These are phyloP conservation scores for Zymoseptoria passerinii DNA, from an alignment of 2,329 filamentous ascomycete genomes.

Conservation along the genomic window DNA sequence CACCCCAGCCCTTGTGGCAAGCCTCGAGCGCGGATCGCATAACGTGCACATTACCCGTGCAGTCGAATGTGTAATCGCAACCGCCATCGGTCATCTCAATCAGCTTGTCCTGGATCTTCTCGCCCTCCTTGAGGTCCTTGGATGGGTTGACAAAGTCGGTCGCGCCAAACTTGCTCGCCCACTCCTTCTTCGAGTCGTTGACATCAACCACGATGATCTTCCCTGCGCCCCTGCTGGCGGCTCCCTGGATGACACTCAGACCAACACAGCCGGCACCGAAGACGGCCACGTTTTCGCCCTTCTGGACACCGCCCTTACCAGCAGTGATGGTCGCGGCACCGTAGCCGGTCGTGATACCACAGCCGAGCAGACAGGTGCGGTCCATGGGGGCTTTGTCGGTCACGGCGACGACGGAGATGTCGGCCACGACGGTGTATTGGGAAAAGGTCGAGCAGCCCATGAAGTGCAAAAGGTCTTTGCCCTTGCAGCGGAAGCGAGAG, in stretches of 20 bases:
- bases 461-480: slow-evolving; percentile 93
- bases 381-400: slow-evolving; percentile 89
- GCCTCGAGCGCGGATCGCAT: slow-evolving; percentile 95
- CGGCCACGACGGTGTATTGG: slow-evolving; percentile 96
- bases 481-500: slow-evolving; percentile 86
- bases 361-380: slow-evolving; percentile 89
- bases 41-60: slow-evolving; percentile 91
- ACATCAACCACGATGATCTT: slow-evolving; percentile 73
- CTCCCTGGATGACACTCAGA: slow-evolving; percentile 89
- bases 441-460: slow-evolving; percentile 99
- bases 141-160: slow-evolving; percentile 95
- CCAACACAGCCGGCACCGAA: slow-evolving; percentile 96
- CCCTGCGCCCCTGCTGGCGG: slow-evolving; percentile 70
- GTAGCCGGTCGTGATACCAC: slow-evolving; percentile 97
- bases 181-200: slow-evolving; percentile 84
- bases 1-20: slow-evolving; percentile 98
- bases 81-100: slow-evolving; percentile 97
- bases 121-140: slow-evolving; percentile 50
- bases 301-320: slow-evolving; percentile 59
- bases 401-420: slow-evolving; percentile 95
- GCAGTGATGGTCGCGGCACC: slow-evolving; percentile 91
- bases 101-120: slow-evolving; percentile 83
- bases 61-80: slow-evolving; percentile 98
- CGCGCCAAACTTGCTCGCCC: slow-evolving; percentile 88
- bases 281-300: slow-evolving; percentile 80